Percentiles rank a stretch among this genome's conserved stretches.
phyloP scores from a whole-genome alignment of 345 rosid genomes.

The Gossypium ekmanianum region DNA sequence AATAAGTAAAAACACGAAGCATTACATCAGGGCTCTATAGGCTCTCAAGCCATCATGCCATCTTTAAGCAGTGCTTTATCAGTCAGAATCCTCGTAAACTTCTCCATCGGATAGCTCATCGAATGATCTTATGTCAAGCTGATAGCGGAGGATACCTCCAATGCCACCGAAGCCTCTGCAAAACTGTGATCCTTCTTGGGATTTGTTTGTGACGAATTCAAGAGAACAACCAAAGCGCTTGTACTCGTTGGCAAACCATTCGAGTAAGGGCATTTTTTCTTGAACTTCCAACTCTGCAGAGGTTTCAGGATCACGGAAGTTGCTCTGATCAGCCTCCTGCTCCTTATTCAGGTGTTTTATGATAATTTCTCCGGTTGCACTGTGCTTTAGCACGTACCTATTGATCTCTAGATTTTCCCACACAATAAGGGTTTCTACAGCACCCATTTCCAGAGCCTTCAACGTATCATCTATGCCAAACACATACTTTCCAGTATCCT shows the following conservation, averaged over 20 bases:
- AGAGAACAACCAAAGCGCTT: conserved; percentile 76
- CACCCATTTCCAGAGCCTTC: conserved; percentile 86
- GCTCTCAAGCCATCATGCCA: conserved; percentile 11
- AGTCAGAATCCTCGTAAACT: conserved; percentile 75
- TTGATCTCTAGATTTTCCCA: conserved; percentile 89
- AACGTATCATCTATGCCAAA: conserved; percentile 76
- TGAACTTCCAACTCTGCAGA: conserved; percentile 68
- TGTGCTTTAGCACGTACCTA: conserved; percentile 64
- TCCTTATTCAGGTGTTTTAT: conserved; percentile 75
- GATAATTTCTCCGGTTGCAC: conserved; percentile 49
- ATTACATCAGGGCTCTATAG: conserved; percentile 1
- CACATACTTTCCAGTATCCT: conserved; percentile 46
- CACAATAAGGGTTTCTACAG: conserved; percentile 82
- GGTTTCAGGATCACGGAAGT: conserved; percentile 60
- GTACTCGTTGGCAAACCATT: conserved; percentile 93
- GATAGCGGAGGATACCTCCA: conserved; percentile 90
- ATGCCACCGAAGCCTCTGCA: conserved; percentile 2
- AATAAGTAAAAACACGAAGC: neutral
- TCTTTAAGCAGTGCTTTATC: conserved; percentile 25
- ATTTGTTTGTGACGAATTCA: conserved; percentile 85
- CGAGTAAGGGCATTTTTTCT: conserved; percentile 72
- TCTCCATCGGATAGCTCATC: conserved; percentile 77
- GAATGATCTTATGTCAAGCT: conserved; percentile 78
- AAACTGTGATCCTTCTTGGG: conserved; percentile 54
- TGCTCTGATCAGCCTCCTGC: conserved; percentile 65